phyloP scores from a whole-genome alignment of 2,329 filamentous ascomycete species.

The Monosporascus ibericus region DNA sequence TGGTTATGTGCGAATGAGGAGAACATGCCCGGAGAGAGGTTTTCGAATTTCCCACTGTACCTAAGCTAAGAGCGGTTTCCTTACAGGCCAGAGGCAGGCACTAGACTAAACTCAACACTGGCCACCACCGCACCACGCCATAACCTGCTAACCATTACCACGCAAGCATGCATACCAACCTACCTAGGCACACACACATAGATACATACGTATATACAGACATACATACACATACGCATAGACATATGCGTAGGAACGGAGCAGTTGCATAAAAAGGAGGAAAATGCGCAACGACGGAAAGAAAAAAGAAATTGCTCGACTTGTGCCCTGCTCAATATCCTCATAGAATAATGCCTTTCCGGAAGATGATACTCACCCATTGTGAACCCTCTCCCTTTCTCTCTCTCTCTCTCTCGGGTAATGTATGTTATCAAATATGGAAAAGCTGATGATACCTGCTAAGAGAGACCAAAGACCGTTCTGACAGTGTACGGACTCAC shows the following conservation, averaged over 20 bases:
- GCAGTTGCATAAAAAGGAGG: not conserved
- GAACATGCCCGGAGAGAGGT: conserved; percentile 2
- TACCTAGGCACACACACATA: not conserved
- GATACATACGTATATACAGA: conserved; percentile 8
- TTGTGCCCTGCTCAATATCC: no score
- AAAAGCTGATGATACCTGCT: no score
- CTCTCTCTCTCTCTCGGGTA: no score
- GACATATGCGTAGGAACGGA: not conserved
- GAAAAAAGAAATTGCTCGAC: no score
- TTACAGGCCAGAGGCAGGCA: not conserved
- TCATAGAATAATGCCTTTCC: no score
- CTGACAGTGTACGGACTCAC: no score
- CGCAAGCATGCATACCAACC: not conserved
- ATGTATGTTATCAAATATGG: no score
- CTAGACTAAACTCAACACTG: not conserved
- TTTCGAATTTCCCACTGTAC: not conserved
- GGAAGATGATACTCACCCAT: not conserved
- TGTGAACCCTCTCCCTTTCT: not conserved
- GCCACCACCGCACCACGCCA: not conserved
- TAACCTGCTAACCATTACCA: not conserved
- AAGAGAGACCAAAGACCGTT: no score
- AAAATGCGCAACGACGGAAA: not conserved
- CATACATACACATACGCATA: conserved; percentile 1
- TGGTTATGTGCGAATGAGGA: conserved; percentile 24
- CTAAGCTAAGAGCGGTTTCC: not conserved